Evolutionary conservation across 169 alveolate species (phyloP), one percentile per base, ranked within the genome.

Genomic region (Babesia gibsoni): DNA sequence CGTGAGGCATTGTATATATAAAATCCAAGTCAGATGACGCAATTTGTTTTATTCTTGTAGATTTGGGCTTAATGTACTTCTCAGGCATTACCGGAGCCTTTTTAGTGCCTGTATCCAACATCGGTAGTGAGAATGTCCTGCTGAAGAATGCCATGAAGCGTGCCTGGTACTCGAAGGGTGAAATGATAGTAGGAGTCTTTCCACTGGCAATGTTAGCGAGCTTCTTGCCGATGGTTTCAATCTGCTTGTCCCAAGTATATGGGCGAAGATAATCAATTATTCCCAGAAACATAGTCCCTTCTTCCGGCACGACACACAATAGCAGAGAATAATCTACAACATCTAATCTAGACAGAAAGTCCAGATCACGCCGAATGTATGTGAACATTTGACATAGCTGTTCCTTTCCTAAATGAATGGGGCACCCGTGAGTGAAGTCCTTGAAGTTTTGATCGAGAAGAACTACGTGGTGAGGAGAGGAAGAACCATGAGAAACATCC

Each of bases 211-310:
- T 46, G 54, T 79, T 79, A 22, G 88, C 88, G 42, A 79, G 25
- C 65, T 70, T 70, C 78, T 79, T 79, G 5, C 88, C 88, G 22
- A 79, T 70, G 22, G 82, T 68, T 32, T 79, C 88, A 18, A 79
- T 69, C 72, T 79, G 88, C 50, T 79, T 79, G 69, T 79, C 88
- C 88, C 88, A 79, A 10, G 88, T 79, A 54, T 79, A 79, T 0
- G 88, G 88, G 35, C 86, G 54, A 23, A 79, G 72, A 53, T 52
- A 79, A 33, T 79, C 88, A 8, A 79, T 79, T 12, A 79, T 49
- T 12, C 88, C 83, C 45, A 79, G 42, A 25, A 67, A 56, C 27
- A 79, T 23, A 1, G 61, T 42, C 4, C 82, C 73, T 1, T 29
- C 68, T 42, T 52, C 23, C 7, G 88, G 88, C 43, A 18, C 67